A percentile compares a stretch with the other conserved stretches of the same genome.
These are phyloP conservation scores for Penicillium sp. DNA, from an alignment of 2,329 filamentous ascomycete genomes.

Conservation along the genomic window DNA sequence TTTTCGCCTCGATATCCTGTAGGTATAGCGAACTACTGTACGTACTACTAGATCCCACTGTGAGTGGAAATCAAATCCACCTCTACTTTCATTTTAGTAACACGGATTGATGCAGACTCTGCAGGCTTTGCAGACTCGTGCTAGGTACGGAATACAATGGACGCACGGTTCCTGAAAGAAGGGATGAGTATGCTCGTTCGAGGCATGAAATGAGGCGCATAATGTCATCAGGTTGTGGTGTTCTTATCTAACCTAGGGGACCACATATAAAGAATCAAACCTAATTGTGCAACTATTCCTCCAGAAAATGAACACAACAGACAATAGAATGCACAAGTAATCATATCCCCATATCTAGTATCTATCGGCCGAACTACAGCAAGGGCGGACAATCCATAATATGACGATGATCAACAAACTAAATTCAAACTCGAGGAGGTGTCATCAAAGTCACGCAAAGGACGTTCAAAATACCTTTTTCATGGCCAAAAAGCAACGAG, in stretches of 20 bases:
- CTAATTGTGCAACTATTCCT: neutral
- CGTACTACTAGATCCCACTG: conserved; percentile 11
- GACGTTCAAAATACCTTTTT: neutral
- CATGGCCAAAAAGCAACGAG: neutral
- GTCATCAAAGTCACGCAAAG: neutral
- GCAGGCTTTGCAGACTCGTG: conserved; percentile 21
- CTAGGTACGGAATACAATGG: conserved; percentile 7
- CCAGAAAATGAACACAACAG: neutral
- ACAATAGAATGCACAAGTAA: conserved; percentile 21
- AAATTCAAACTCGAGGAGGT: neutral
- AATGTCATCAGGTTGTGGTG: neutral
- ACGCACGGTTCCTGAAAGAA: conserved; percentile 14
- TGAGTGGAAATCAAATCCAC: conserved; percentile 7
- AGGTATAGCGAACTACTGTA: conserved; percentile 15
- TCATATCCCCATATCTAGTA: conserved; percentile 23
- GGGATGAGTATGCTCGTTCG: conserved; percentile 5
- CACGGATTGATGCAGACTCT: conserved; percentile 16
- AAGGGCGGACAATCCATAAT: conserved; percentile 24
- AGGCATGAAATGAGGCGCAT: neutral
- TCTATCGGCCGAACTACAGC: conserved; percentile 18
- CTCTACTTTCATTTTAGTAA: conserved; percentile 10
- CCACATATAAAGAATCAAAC: neutral
- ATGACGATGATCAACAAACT: neutral
- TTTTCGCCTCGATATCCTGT: neutral
- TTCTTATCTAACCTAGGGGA: neutral